Evolutionary conservation across 2,329 filamentous ascomycete species (phyloP).

Genomic region (Hypomyces perniciosus): DNA sequence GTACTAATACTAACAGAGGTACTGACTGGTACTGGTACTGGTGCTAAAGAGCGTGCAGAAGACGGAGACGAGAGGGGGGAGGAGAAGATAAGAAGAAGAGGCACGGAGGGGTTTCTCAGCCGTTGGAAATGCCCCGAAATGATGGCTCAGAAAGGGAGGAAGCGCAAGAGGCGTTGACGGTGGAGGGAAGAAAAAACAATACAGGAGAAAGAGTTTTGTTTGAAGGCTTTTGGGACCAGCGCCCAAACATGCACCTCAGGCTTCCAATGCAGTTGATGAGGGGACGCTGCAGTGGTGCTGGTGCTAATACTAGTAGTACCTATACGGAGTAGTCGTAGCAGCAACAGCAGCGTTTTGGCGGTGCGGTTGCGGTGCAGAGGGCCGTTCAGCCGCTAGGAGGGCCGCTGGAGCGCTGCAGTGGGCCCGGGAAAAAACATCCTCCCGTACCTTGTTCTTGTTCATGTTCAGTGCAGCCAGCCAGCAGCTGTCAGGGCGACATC

Average conservation of each 20-base stretch:
- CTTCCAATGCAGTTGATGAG: no score
- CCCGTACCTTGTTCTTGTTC: no score
- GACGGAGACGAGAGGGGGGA: conserved; percentile 1
- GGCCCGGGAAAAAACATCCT: no score
- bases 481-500: not conserved
- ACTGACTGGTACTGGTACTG: not conserved
- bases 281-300: no score
- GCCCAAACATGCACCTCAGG: no score
- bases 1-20: not conserved
- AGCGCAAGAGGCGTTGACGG: not conserved
- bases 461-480: not conserved
- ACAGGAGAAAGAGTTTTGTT: not conserved
- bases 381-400: no score
- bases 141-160: not conserved
- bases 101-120: not conserved
- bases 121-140: not conserved
- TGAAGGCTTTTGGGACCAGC: not conserved
- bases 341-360: no score
- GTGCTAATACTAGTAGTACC: no score
- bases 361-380: no score
- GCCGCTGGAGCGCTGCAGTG: no score
- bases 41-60: conserved; percentile 9
- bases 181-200: not conserved
- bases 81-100: not conserved
- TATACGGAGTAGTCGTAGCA: no score